phyloP scores from a whole-genome alignment of 371 early-diverging fungal genomes.

The Syncephalastrum monosporum region DNA sequence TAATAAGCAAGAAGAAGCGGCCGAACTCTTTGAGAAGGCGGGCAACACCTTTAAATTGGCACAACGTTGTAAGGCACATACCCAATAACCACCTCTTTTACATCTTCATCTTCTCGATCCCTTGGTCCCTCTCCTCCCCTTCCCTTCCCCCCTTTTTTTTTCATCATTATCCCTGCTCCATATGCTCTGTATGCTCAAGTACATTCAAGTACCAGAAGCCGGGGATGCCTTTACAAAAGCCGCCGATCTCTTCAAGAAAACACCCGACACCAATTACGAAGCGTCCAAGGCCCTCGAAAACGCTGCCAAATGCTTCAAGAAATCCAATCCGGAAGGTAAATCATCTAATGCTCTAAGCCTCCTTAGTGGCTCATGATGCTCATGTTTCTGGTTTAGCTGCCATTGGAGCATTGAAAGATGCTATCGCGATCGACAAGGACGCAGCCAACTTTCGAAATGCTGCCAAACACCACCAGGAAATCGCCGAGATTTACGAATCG shows the following conservation, averaged over 20 bases:
- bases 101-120: slow-evolving; percentile 1
- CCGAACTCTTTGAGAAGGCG: slow-evolving; percentile 87
- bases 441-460: slow-evolving; percentile 88
- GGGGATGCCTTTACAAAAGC: slow-evolving; percentile 87
- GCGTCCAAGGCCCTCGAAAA: slow-evolving; percentile 81
- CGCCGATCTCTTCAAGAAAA: slow-evolving; percentile 63
- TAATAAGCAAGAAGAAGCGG: slow-evolving; percentile 90
- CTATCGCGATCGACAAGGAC: slow-evolving; percentile 77
- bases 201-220: slow-evolving; percentile 78
- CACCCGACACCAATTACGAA: slow-evolving; percentile 75
- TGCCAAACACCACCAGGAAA: slow-evolving; percentile 90
- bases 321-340: slow-evolving; percentile 77
- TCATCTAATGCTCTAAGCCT: too few relatives aligned
- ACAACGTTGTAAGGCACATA: slow-evolving; percentile 72
- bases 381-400: slow-evolving; percentile 56
- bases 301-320: slow-evolving; percentile 90
- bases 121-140: background rate
- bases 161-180: background rate
- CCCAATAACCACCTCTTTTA: background rate
- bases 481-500: slow-evolving; percentile 91
- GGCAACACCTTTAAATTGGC: slow-evolving; percentile 88
- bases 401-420: slow-evolving; percentile 67
- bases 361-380: background rate
- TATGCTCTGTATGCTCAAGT: background rate
- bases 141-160: background rate